Conservation (phyloP, 2,329 filamentous ascomycete species). For the Cadophora malorum region DNA sequence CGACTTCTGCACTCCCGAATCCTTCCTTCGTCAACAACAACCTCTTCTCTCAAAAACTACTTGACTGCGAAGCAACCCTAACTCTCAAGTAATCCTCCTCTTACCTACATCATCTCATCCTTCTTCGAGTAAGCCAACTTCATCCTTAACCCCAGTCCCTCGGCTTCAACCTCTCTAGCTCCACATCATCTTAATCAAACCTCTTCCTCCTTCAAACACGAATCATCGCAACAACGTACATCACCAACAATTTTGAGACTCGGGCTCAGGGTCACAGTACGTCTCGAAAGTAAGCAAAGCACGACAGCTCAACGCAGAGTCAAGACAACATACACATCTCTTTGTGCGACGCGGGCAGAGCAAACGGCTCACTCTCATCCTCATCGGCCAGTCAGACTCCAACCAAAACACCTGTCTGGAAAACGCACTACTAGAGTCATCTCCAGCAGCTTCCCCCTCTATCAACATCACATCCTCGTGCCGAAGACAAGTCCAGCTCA, state of each 20-base stretch:
- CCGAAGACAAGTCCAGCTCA: not conserved
- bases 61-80: conserved; percentile 13
- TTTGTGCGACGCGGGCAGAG: conserved; percentile 22
- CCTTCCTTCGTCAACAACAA: conserved; percentile 2
- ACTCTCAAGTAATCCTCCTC: conserved; percentile 8
- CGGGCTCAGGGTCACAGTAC: not conserved
- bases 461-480: not conserved
- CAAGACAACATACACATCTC: conserved; percentile 2
- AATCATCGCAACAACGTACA: not conserved
- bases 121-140: not conserved
- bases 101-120: not conserved
- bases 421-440: conserved; percentile 3
- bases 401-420: not conserved
- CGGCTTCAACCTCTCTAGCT: not conserved
- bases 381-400: conserved; percentile 1
- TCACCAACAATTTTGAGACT: not conserved
- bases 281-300: conserved; percentile 15
- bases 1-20: not conserved
- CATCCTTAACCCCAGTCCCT: not conserved
- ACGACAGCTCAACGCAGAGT: conserved; percentile 19
- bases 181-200: conserved; percentile 4
- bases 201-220: not conserved
- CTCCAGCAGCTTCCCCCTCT: not conserved
- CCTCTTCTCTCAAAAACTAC: conserved; percentile 4
- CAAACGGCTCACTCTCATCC: conserved; percentile 11